A percentile compares a stretch with the other conserved stretches of the same genome.
Conservation (phyloP, 2,329 filamentous ascomycete genomes). For the Xylaria sp. region DNA sequence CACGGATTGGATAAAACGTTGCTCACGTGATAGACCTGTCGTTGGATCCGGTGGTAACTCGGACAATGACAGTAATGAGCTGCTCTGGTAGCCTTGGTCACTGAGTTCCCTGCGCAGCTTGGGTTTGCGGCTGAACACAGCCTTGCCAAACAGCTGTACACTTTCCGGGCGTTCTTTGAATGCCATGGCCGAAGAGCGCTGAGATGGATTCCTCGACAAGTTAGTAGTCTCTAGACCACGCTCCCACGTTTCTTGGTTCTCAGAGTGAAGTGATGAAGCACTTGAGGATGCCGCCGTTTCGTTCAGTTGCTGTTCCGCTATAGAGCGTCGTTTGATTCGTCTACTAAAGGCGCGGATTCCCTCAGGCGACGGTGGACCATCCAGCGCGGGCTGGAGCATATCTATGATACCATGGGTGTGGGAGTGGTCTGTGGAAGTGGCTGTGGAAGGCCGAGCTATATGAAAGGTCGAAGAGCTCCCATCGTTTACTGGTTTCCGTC, state of each 20-base stretch:
- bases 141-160: constrained; percentile 63
- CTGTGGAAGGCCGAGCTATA: constrained; percentile 28
- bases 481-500: constrained; percentile 31
- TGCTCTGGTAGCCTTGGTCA: constrained; percentile 53
- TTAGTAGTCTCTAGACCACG: constrained; percentile 53
- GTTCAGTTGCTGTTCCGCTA: constrained; percentile 54
- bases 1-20: constrained; percentile 53
- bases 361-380: constrained; percentile 66
- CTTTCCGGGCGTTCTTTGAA: constrained; percentile 63
- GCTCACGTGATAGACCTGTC: constrained; percentile 47
- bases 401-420: constrained; percentile 43
- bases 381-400: constrained; percentile 62
- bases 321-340: constrained; percentile 60
- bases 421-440: constrained; percentile 27
- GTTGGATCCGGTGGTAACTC: constrained; percentile 48
- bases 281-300: constrained; percentile 60
- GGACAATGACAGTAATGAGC: constrained; percentile 55
- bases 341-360: constrained; percentile 61
- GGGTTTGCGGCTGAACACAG: constrained; percentile 61
- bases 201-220: constrained; percentile 62
- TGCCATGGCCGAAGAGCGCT: constrained; percentile 59
- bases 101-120: constrained; percentile 59
- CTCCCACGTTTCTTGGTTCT: constrained; percentile 56
- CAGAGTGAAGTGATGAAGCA: constrained; percentile 59
- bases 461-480: constrained; percentile 28